These are phyloP conservation scores for Fraxinus cuspidata DNA, from an alignment of 257 asterid species.

Conservation along the genomic window DNA sequence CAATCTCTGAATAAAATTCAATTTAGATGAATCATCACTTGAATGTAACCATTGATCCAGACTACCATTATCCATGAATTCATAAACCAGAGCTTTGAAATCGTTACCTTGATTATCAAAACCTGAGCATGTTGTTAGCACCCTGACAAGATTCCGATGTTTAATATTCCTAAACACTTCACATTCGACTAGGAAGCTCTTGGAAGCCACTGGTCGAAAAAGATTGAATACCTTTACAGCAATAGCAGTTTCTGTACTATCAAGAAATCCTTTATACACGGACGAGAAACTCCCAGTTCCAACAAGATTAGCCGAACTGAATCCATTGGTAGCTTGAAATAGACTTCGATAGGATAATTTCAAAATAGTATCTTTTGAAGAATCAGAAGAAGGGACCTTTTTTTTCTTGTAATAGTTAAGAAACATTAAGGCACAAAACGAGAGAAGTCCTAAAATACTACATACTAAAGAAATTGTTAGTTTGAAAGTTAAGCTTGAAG, in stretches of 20 bases:
- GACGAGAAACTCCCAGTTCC: constrained; percentile 37
- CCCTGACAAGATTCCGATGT: constrained; percentile 29
- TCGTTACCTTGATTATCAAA: background rate
- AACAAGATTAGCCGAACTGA: constrained; percentile 24
- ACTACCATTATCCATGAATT: constrained; percentile 36
- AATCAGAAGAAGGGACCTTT: background rate
- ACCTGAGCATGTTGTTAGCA: constrained; percentile 28
- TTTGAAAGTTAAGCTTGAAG: constrained; percentile 1
- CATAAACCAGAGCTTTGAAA: constrained; percentile 29
- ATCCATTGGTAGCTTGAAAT: constrained; percentile 28
- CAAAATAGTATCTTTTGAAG: constrained; percentile 20
- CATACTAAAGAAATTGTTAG: background rate
- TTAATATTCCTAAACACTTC: constrained; percentile 25
- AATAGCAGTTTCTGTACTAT: constrained; percentile 21
- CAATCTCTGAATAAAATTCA: constrained; percentile 29
- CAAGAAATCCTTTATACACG: constrained; percentile 31
- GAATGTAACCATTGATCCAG: constrained; percentile 25
- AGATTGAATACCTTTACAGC: constrained; percentile 38
- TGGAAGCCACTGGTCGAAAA: constrained; percentile 16
- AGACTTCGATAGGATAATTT: constrained; percentile 2
- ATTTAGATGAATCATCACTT: background rate
- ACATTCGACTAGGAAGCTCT: constrained; percentile 33
- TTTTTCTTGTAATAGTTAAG: constrained; percentile 21
- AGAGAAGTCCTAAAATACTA: background rate
- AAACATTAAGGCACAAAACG: background rate